Evolutionary conservation across 495 filamentous ascomycete genomes (phyloP).

Genomic region (Aspergillus hancockii): DNA sequence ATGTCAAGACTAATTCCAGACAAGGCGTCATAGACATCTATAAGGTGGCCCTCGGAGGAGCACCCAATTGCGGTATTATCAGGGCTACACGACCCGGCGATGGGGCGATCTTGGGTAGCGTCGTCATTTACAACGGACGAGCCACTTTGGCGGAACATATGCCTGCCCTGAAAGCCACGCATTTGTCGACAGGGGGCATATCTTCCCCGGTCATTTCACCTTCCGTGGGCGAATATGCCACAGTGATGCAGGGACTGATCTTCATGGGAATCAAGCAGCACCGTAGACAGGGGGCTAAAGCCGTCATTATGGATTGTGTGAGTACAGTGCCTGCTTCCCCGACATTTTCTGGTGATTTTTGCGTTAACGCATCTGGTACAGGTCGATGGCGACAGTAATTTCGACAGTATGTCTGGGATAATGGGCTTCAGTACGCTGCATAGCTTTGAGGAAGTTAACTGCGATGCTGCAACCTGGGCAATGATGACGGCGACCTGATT

Average conservation of each 20-base stretch:
- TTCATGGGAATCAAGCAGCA: slow-evolving; percentile 80
- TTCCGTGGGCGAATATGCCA: slow-evolving; percentile 66
- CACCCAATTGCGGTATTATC: slow-evolving; percentile 75
- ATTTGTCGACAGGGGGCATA: slow-evolving; percentile 65
- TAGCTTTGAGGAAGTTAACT: slow-evolving; percentile 78
- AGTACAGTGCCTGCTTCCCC: slow-evolving; percentile 27
- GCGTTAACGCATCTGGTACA: slow-evolving; percentile 30
- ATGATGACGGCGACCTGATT: slow-evolving; percentile 47
- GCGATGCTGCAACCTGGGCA: slow-evolving; percentile 69
- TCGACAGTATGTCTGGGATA: slow-evolving; percentile 63
- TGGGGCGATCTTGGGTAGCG: slow-evolving; percentile 71
- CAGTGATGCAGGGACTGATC: slow-evolving; percentile 76
- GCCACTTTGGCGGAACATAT: slow-evolving; percentile 69
- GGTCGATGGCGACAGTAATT: slow-evolving; percentile 71
- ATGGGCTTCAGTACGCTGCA: slow-evolving; percentile 79
- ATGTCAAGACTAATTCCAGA: slow-evolving; percentile 72
- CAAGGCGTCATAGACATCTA: slow-evolving; percentile 86
- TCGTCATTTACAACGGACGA: slow-evolving; percentile 74
- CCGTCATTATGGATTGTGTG: slow-evolving; percentile 76
- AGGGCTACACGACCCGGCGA: slow-evolving; percentile 72
- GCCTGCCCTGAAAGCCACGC: slow-evolving; percentile 58
- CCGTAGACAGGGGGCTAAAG: slow-evolving; percentile 69
- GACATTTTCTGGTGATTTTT: slow-evolving; percentile 1
- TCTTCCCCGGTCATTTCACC: slow-evolving; percentile 77
- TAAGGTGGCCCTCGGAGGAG: slow-evolving; percentile 70